Conservation (phyloP, 2,329 filamentous ascomycete genomes). For the Xylaria sp. region DNA sequence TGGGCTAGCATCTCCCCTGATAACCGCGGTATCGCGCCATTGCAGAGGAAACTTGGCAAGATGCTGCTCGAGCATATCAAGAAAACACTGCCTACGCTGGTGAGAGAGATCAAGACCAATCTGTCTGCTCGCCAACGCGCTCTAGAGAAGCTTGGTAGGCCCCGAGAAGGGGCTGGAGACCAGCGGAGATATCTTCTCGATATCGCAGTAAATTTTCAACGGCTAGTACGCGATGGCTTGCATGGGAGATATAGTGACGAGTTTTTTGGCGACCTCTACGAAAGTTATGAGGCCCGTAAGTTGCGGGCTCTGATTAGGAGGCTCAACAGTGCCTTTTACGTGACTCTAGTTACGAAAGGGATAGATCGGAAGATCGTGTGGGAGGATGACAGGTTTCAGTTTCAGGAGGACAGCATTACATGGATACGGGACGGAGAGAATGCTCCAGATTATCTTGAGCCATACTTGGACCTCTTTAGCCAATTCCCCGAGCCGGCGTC, state of each 20-base stretch:
- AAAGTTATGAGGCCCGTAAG: background rate
- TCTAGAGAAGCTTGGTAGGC: slow-evolving; percentile 8
- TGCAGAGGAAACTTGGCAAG: slow-evolving; percentile 13
- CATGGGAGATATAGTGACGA: slow-evolving; percentile 22
- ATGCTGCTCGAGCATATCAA: slow-evolving; percentile 11
- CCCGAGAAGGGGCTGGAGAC: slow-evolving; percentile 3
- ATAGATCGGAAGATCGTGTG: slow-evolving; percentile 21
- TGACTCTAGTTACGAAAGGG: slow-evolving; percentile 16
- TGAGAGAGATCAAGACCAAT: slow-evolving; percentile 13
- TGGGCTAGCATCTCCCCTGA: slow-evolving; percentile 4
- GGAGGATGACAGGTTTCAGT: background rate
- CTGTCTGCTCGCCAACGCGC: slow-evolving; percentile 6
- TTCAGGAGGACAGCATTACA: background rate
- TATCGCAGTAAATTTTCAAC: slow-evolving; percentile 18
- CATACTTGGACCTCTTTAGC: background rate
- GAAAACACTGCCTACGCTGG: slow-evolving; percentile 7
- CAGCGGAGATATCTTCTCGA: slow-evolving; percentile 16
- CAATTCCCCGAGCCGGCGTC: background rate
- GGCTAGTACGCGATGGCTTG: slow-evolving; percentile 11
- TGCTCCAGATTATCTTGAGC: background rate
- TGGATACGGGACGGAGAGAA: slow-evolving; percentile 1
- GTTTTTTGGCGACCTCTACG: slow-evolving; percentile 18
- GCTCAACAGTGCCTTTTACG: slow-evolving; percentile 23
- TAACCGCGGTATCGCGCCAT: slow-evolving; percentile 2
- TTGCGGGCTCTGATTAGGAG: slow-evolving; percentile 15